Base-by-base conservation (phyloP, 768 basidiomycete species). In the Omphalotus guepiniiformis region DNA sequence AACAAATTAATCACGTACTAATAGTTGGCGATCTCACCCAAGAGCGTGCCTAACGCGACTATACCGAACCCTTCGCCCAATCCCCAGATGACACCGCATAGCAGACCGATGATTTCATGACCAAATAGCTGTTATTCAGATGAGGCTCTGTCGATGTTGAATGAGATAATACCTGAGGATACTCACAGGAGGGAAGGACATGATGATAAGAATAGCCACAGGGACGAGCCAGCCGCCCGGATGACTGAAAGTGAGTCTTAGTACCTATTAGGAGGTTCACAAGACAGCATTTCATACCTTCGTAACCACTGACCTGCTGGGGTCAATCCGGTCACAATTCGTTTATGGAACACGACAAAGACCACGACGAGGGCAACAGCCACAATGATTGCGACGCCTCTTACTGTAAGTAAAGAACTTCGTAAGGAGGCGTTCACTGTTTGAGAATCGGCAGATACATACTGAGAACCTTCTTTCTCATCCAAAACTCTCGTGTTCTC, bases 1-100 rank as follows among this genome's bases (percentile, higher is more conserved):
- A 15, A 26, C 37, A 38, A 45, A 26, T 42, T 11, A 19, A n/a
- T n/a, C n/a, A 63, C 76, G 52, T 52, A 82, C 79, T 76, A 76
- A 50, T 75, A 83, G 58, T 80, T 81, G n/a, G 76, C 83, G 6
- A 82, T 55, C 61, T 84, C 83, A 25, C 80, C 84, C 0, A 85
- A 50, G 48, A 82, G 69, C 0, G 82, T 82, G 3, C 80, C 79
- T 3, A 71, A 76, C 7, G 70, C 69, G 25, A 79, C 77, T 53
- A 87, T 85, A 0, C 66, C 83, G 46, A 85, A 85, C 16, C 83
- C 80, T 30, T 65, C 55, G 19, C 73, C 71, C 13, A 74, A 54
- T n/a, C 70, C 72, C 69, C 71, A 76, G 3, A 72, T 66, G 5
- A 75, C 38, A 9, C 74, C 75, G 38, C 70, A 69, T 5, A 74